Base-by-base conservation (phyloP, 352 stramenopile genomes). In the Phytophthora hybrid region DNA sequence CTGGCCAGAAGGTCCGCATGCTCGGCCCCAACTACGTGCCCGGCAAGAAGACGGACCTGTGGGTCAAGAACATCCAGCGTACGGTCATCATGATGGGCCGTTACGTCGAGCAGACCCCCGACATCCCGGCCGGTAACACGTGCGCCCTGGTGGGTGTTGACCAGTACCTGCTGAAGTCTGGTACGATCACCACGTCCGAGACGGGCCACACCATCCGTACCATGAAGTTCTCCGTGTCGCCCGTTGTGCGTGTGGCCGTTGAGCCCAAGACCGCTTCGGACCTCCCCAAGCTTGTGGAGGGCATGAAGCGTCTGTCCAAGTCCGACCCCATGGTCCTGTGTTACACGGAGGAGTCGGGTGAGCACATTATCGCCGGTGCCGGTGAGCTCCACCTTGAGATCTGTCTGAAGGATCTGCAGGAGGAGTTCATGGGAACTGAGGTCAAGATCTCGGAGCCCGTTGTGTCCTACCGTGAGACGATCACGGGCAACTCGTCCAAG, bases 201-300 rank as follows among this genome's bases (percentile, higher is more conserved):
- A 97, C 97, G 79, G 98, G 97, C 59, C 94, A 99, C 94, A 98
- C 87, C 51, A 99, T 99, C 87, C 98, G 98, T 88, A 99, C 97
- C 63, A 99, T 99, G 98, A 99, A 99, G 90, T 99, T 99, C 88
- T 99, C 95, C 63, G 98, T 99, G 61, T 99, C 98, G 59, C 98
- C 98, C 47, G 98, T 99, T 78, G 98, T 99, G 78, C 97, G 98
- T 90, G 98, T 99, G 62, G 98, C 98, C 66, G 98, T 99, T 39
- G 97, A 99, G 84, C 97, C 98, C 51, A 99, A 99, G 94, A 99
- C 99, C 71, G 97, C 98, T 57, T 88, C 95, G 47, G 98, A 99
- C 91, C 90, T 99, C 71, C 98, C 98, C 61, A 99, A 99, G 96
- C 95, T 99, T 70, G 97, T 99, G 11, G 98, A 99, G 82, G 98